Percentiles rank a stretch among this genome's conserved stretches.
Evolutionary conservation across 2,329 filamentous ascomycete species (phyloP).

Genomic region (Neoarthrinium moseri): DNA sequence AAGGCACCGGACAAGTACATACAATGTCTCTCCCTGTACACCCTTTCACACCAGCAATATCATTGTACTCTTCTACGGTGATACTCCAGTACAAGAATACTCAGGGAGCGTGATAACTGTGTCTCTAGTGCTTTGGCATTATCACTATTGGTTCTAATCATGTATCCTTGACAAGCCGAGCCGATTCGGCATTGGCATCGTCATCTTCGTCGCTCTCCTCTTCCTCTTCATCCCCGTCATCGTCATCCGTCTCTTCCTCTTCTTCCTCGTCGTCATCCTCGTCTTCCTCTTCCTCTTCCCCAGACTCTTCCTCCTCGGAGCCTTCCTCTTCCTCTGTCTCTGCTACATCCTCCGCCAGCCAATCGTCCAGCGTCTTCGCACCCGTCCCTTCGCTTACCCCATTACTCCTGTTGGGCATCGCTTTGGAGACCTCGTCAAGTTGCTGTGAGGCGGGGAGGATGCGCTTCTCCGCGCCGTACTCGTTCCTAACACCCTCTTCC

Average conservation of each 20-base stretch:
- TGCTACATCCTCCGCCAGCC: slow-evolving; percentile 74
- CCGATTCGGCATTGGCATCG: background rate
- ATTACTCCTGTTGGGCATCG: slow-evolving; percentile 44
- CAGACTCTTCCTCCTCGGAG: slow-evolving; percentile 17
- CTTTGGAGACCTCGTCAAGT: slow-evolving; percentile 56
- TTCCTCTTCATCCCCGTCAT: slow-evolving; percentile 9
- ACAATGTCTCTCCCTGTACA: too few relatives aligned
- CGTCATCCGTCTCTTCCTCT: slow-evolving; percentile 7
- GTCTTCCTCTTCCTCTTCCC: slow-evolving; percentile 8
- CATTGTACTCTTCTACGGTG: too few relatives aligned
- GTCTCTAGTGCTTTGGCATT: too few relatives aligned
- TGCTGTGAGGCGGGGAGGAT: slow-evolving; percentile 59
- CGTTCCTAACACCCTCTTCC: slow-evolving; percentile 29
- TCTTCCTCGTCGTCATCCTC: slow-evolving; percentile 10
- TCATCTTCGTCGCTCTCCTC: slow-evolving; percentile 5
- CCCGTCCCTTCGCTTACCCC: slow-evolving; percentile 38
- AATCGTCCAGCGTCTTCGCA: slow-evolving; percentile 86
- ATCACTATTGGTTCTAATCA: slow-evolving; percentile 1
- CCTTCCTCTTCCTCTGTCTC: slow-evolving; percentile 56
- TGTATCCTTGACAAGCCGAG: slow-evolving; percentile 5
- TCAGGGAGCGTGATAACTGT: too few relatives aligned
- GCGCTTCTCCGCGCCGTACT: slow-evolving; percentile 39
- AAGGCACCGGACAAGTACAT: too few relatives aligned
- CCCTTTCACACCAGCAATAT: too few relatives aligned
- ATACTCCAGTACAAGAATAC: too few relatives aligned